Percentiles rank a stretch among this genome's conserved stretches.
Evolutionary conservation across 1,139 yeast species (phyloP).

Genomic region (Tardiomyces digboiensis): DNA sequence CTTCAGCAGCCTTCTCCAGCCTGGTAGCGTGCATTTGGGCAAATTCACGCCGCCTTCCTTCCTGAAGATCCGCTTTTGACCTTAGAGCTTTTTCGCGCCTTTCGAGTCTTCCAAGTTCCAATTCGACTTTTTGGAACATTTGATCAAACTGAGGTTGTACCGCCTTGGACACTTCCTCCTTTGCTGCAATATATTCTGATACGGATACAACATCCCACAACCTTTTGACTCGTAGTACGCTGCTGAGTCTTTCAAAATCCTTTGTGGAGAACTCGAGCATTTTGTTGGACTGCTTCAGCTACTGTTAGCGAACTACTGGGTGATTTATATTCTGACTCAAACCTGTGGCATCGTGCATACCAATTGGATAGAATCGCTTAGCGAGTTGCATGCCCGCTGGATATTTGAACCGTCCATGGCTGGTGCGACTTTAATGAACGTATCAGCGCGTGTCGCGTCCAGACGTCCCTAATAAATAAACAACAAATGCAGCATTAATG

Average conservation of each 20-base stretch:
- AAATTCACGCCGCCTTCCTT: conserved; percentile 13
- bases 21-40: conserved; percentile 8
- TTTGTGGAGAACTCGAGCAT: conserved; percentile 11
- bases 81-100: conserved; percentile 16
- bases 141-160: conserved; percentile 21
- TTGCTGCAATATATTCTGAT: conserved; percentile 17
- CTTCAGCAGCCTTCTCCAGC: conserved; percentile 4
- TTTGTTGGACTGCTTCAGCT: conserved; percentile 12
- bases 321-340: no score
- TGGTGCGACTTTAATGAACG: no score
- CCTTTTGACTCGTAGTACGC: conserved; percentile 9
- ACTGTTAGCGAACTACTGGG: background rate
- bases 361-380: background rate
- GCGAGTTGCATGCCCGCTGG: conserved; percentile 1
- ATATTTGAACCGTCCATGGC: background rate
- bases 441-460: no score
- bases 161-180: conserved; percentile 16
- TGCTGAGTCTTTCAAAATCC: conserved; percentile 17
- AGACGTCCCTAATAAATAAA: no score
- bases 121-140: conserved; percentile 16
- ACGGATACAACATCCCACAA: conserved; percentile 24
- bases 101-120: conserved; percentile 18
- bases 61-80: conserved; percentile 19
- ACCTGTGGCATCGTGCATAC: no score
- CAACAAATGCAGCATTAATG: no score